Percentiles rank a stretch among this genome's conserved stretches.
These are phyloP conservation scores for Sordaria brevicollis DNA, from an alignment of 495 filamentous ascomycete genomes.

Conservation along the genomic window DNA sequence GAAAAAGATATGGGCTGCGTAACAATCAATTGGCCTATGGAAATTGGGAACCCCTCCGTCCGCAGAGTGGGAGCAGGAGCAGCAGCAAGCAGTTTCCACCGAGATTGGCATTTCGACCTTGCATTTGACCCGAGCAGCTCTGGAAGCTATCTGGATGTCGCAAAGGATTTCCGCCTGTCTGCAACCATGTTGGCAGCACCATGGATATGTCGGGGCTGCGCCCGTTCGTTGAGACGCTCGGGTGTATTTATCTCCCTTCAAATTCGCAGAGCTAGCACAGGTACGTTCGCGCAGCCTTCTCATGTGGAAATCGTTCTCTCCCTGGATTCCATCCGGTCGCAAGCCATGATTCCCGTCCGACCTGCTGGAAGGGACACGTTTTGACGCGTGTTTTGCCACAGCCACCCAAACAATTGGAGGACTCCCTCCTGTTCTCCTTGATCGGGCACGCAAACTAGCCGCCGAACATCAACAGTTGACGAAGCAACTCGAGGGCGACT, in stretches of 20 bases:
- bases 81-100: neutral
- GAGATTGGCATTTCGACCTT: neutral
- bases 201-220: slow-evolving; percentile 46
- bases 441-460: slow-evolving; percentile 28
- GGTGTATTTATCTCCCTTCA: slow-evolving; percentile 18
- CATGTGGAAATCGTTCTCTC: neutral
- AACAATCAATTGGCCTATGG: neutral
- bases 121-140: neutral
- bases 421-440: slow-evolving; percentile 29
- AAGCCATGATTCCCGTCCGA: neutral
- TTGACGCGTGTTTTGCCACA: neutral
- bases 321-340: neutral
- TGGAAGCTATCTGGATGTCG: neutral
- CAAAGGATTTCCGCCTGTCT: neutral
- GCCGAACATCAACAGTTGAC: slow-evolving; percentile 51
- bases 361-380: neutral
- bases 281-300: slow-evolving; percentile 15
- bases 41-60: neutral
- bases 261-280: slow-evolving; percentile 36
- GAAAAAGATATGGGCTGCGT: neutral
- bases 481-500: slow-evolving; percentile 48
- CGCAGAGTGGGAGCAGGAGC: neutral
- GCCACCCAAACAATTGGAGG: neutral
- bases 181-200: slow-evolving; percentile 41
- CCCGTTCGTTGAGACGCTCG: slow-evolving; percentile 28